Evolutionary conservation across 2,329 filamentous ascomycete species (phyloP).

Genomic region (Cyphellophora europaea): DNA sequence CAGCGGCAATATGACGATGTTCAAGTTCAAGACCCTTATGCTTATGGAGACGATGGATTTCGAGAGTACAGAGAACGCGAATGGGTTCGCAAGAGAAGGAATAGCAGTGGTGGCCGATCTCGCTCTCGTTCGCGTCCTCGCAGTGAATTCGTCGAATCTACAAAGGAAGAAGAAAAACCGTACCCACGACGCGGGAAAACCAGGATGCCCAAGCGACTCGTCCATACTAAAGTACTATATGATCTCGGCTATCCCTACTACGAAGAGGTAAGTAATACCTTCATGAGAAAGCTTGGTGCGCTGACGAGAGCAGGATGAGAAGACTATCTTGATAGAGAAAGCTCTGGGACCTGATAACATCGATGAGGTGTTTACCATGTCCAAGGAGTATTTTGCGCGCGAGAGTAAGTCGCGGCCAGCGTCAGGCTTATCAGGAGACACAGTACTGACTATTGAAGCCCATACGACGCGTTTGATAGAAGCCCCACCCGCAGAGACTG

Average conservation of each 20-base stretch:
- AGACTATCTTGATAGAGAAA: conserved; percentile 67
- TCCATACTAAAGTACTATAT: conserved; percentile 70
- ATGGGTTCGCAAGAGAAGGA: conserved; percentile 33
- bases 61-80: conserved; percentile 58
- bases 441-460: conserved; percentile 7
- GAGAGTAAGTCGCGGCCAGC: conserved; percentile 5
- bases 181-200: conserved; percentile 84
- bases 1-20: conserved; percentile 64
- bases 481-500: conserved; percentile 17
- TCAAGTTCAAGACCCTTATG: conserved; percentile 56
- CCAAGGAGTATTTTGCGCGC: conserved; percentile 56
- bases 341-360: conserved; percentile 86
- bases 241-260: conserved; percentile 80
- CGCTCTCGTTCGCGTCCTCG: conserved; percentile 8
- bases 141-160: conserved; percentile 18
- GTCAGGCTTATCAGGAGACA: conserved; percentile 3
- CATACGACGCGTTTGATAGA: conserved; percentile 19
- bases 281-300: conserved; percentile 24
- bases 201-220: conserved; percentile 70
- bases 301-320: conserved; percentile 49
- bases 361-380: conserved; percentile 75
- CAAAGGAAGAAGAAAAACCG: conserved; percentile 36
- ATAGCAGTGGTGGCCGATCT: conserved; percentile 18
- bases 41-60: conserved; percentile 64
- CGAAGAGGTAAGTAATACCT: conserved; percentile 58